These are phyloP conservation scores for Leishmania tarentolae DNA, from an alignment of 208 protist genomes.

Conservation along the genomic window DNA sequence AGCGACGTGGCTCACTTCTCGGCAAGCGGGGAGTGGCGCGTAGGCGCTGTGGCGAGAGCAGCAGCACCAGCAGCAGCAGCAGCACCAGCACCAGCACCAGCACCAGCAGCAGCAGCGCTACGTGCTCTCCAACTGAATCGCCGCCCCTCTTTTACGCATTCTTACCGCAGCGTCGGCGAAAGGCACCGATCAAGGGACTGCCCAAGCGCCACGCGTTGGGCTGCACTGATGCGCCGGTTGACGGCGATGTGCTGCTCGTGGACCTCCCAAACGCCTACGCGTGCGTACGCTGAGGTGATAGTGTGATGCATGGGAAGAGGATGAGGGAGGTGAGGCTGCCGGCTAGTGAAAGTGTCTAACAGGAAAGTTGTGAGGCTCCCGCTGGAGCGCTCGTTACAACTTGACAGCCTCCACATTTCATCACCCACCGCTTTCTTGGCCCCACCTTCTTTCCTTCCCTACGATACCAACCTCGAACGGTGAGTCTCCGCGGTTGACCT, in stretches of 20 bases:
- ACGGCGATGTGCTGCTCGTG: slow-evolving; percentile 14
- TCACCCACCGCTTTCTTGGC: background rate
- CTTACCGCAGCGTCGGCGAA: background rate
- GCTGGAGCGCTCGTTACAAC: background rate
- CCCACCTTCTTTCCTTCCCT: background rate
- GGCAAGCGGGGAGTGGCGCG: background rate
- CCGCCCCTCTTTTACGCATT: background rate
- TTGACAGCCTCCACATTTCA: background rate
- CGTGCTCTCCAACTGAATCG: background rate
- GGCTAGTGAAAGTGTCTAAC: no score
- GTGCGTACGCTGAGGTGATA: background rate
- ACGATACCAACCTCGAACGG: background rate
- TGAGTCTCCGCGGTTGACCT: background rate
- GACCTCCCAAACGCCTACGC: background rate
- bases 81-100: background rate
- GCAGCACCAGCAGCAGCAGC: background rate
- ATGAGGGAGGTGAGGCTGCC: background rate
- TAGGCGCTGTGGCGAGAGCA: background rate
- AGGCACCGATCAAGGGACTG: background rate
- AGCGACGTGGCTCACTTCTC: background rate
- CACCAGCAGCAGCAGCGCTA: background rate
- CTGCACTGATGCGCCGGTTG: background rate
- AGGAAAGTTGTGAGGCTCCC: background rate
- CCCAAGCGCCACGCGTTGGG: background rate
- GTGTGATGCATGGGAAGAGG: background rate